Conservation (phyloP, 139 green algal genomes). For the Dunaliella sp. region DNA sequence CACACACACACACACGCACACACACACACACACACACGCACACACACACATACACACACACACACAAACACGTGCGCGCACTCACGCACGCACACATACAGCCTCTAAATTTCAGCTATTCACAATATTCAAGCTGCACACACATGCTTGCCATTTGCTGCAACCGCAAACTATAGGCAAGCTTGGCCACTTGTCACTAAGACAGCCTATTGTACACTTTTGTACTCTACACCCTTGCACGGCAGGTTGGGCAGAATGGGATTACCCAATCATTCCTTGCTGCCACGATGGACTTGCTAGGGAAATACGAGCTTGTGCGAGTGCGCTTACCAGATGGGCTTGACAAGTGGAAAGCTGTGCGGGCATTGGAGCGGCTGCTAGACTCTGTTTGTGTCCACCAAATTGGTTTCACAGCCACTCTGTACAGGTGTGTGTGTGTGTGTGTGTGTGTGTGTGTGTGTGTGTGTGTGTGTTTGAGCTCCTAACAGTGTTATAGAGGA, state of each 20-base stretch:
- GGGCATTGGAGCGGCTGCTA: conserved; percentile 34
- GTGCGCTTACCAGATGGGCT: conserved; percentile 46
- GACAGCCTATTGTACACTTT: no score
- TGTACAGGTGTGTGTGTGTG: conserved; percentile 30
- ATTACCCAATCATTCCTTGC: conserved; percentile 42
- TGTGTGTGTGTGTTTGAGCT: no score
- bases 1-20: neutral
- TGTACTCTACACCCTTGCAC: no score
- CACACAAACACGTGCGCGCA: neutral
- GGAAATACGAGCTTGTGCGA: conserved; percentile 44
- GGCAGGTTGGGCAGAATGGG: conserved; percentile 43
- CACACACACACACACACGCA: neutral
- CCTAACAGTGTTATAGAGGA: no score
- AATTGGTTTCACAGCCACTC: conserved; percentile 51
- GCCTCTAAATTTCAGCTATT: neutral
- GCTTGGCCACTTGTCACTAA: no score
- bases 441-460: no score
- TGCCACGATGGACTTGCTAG: conserved; percentile 27
- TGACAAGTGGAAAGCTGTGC: conserved; percentile 28
- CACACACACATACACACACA: neutral
- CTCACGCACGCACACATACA: neutral
- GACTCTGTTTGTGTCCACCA: conserved; percentile 43
- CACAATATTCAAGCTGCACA: no score
- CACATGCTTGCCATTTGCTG: no score
- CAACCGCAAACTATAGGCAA: no score